Percentiles rank a stretch among this genome's conserved stretches.
Evolutionary conservation across 2,329 filamentous ascomycete genomes (phyloP).

Genomic region (Scedosporium dehoogii): DNA sequence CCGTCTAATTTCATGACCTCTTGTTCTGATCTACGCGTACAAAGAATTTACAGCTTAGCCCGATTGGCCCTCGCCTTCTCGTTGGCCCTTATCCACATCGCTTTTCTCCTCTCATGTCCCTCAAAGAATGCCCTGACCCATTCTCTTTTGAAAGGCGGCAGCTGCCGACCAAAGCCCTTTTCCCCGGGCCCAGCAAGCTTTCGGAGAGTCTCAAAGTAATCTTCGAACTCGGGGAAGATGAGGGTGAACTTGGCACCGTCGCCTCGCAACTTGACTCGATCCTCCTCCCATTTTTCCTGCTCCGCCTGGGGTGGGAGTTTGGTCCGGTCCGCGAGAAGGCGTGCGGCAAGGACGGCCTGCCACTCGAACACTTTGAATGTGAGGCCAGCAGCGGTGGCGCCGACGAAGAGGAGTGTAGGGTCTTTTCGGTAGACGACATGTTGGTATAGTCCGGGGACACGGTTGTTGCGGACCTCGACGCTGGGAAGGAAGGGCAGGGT

Average conservation of each 20-base stretch:
- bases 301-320: slow-evolving; percentile 36
- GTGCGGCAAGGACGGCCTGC: slow-evolving; percentile 53
- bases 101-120: slow-evolving; percentile 3
- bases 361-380: slow-evolving; percentile 63
- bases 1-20: too few species aligned
- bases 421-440: slow-evolving; percentile 47
- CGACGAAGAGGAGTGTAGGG: slow-evolving; percentile 46
- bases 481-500: slow-evolving; percentile 49
- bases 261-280: slow-evolving; percentile 41
- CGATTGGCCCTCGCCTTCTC: neutral
- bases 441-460: slow-evolving; percentile 45
- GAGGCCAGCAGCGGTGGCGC: slow-evolving; percentile 39
- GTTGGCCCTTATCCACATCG: neutral
- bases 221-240: slow-evolving; percentile 51
- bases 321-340: slow-evolving; percentile 45
- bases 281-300: slow-evolving; percentile 46
- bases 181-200: neutral
- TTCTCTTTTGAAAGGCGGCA: slow-evolving; percentile 4
- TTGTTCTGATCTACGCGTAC: neutral
- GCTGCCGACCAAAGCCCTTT: neutral
- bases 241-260: slow-evolving; percentile 47
- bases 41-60: neutral
- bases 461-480: slow-evolving; percentile 41
- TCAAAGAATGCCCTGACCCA: slow-evolving; percentile 3
- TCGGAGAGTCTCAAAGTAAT: slow-evolving; percentile 44